Evolutionary conservation across 306 rosid genomes (phyloP), one percentile per base, ranked within the genome.

Genomic region (Cucumis melo): DNA sequence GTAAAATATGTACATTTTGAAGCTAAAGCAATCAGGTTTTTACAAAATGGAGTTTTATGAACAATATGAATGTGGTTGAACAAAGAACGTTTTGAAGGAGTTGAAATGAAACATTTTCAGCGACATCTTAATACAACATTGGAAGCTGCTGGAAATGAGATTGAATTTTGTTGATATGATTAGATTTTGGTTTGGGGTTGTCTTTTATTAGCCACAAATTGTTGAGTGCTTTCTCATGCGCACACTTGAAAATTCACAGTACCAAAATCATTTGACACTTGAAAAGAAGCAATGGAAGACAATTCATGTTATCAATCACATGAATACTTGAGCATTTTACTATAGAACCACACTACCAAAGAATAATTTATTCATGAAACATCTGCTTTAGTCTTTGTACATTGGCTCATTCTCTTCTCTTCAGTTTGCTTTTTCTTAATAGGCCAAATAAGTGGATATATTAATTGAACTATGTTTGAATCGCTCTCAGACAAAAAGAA

Each of bases 1-100:
- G 74, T 68, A 67, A 67, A 67, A 41, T 68, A 13, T 68, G 74
- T 68, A 42, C 34, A 68, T 68, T 68, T 41, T 68, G 17, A 68
- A 68, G 51, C 16, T 65, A 65, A 39, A 61, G 20, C 20, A 32
- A 32, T 4, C 36, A 59, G 13, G 38, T 24, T 62, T 62, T 27
- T 27, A 62, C 23, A 62, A 2, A 46, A 10, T 0, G 51, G 11
- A 10, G 1, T 11, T 11, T 46, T 12, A 46, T 46, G 51, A 46
- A 46, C 51, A 46, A 46, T 41, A 34, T 63, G 46, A 63, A 63
- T 17, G 4, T 8, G 73, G 50, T 65, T 65, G 48, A 38, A 65
- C 1, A 50, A 13, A 53, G 34, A 67, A 42, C 44, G 1, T 61
- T 61, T 64, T 9, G 8, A 8, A 65, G 73, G 16, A 36, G 20